Evolutionary conservation across 2,329 filamentous ascomycete species (phyloP).

Genomic region (Plectosphaerella sp.): DNA sequence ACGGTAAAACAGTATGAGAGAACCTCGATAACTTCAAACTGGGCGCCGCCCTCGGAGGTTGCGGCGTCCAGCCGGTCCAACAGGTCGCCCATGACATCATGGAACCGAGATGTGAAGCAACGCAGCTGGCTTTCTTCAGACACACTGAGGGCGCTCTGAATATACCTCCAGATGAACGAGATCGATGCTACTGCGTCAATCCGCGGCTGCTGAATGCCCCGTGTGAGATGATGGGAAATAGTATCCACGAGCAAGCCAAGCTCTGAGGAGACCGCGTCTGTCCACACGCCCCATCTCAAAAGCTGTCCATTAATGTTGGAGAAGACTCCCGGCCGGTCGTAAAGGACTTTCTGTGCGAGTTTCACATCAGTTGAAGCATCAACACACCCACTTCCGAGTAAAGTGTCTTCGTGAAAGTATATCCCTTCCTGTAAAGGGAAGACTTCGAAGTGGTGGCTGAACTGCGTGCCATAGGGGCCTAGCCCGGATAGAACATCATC

Average conservation of each 20-base stretch:
- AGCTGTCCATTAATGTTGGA: conserved; percentile 43
- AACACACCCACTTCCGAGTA: conserved; percentile 52
- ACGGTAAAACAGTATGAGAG: conserved; percentile 31
- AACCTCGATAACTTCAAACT: conserved; percentile 27
- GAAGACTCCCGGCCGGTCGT: conserved; percentile 26
- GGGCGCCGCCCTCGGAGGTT: neutral
- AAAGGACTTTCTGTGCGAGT: conserved; percentile 21
- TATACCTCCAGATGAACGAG: conserved; percentile 43
- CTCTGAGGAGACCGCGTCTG: conserved; percentile 55
- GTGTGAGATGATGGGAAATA: conserved; percentile 40
- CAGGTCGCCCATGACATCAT: conserved; percentile 39
- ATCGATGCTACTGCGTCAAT: conserved; percentile 13
- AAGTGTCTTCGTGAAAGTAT: conserved; percentile 56
- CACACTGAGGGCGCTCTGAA: conserved; percentile 38
- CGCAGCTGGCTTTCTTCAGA: conserved; percentile 24
- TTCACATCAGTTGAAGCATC: conserved; percentile 28
- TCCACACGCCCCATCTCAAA: conserved; percentile 53
- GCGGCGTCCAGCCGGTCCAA: conserved; percentile 18
- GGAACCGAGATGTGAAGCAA: conserved; percentile 37
- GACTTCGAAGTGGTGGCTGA: conserved; percentile 58
- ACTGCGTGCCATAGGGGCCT: conserved; percentile 56
- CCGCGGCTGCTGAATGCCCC: neutral
- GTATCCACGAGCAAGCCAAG: conserved; percentile 58
- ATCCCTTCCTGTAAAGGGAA: conserved; percentile 52
- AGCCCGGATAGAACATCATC: conserved; percentile 47